Base-by-base conservation (phyloP, 2,329 filamentous ascomycete species). In the Ceratocystiopsis sp. region DNA sequence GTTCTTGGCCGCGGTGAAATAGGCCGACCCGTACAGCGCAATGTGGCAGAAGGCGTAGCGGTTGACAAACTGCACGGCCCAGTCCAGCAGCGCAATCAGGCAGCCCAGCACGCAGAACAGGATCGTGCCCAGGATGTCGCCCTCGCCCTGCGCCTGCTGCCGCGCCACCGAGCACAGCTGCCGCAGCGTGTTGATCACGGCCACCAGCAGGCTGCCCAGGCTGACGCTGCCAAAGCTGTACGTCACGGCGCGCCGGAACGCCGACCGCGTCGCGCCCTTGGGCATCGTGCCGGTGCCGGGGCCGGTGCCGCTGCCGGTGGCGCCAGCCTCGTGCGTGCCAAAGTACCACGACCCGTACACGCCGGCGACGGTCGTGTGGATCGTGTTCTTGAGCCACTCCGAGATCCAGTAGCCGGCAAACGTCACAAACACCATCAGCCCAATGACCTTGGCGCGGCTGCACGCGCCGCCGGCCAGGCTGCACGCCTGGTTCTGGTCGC, bases 271-370 rank as follows among this genome's bases (percentile, higher is more conserved):
- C 1, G 84, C 78, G 12, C 78, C 78, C 49, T 73, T 78, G 29
- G 87, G 85, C 54, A 84, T 81, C 37, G 76, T 72, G 21, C n/a
- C n/a, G n/a, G n/a, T n/a, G n/a, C n/a, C n/a, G n/a, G n/a, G n/a
- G n/a, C n/a, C n/a, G n/a, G 21, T 21, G 21, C 21, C 21, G 21
- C 4, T 4, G 21, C 21, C 21, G 21, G 21, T 21, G 4, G 21
- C 4, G 21, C 21, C 21, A 4, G 4, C 4, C 45, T 68, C 62
- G 0, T 73, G 61, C 18, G 21, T 17, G 37, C 16, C 35, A 58
- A 93, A 95, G 64, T 93, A 96, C 89, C 89, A 96, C 0, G 81
- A 80, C 1, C 85, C 87, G 53, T 93, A 95, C 0, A 94, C 78
- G 0, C 89, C 87, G 0, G 85, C 82, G 46, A 94, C 81, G 19